These are phyloP conservation scores for Fonsecaea multimorphosa DNA, from an alignment of 2,329 filamentous ascomycete genomes.

Conservation along the genomic window DNA sequence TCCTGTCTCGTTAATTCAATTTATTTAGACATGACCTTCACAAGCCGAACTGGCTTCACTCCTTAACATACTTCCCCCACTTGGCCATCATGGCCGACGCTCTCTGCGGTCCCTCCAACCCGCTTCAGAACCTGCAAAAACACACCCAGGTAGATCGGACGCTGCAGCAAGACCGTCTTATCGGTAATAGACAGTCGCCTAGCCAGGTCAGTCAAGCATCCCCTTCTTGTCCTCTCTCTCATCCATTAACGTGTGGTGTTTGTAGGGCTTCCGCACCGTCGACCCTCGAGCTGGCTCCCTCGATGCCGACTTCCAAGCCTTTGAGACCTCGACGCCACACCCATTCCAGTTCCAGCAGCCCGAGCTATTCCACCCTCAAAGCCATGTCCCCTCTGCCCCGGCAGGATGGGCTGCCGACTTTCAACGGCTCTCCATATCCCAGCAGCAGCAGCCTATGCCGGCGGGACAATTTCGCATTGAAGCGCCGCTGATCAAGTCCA, in stretches of 20 bases:
- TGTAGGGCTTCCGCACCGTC: constrained; percentile 67
- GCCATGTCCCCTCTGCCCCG: constrained; percentile 38
- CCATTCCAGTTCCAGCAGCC: constrained; percentile 43
- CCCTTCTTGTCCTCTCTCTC: constrained; percentile 14
- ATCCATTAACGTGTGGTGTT: not conserved
- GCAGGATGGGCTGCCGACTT: constrained; percentile 55
- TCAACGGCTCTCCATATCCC: constrained; percentile 53
- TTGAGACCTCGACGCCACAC: constrained; percentile 60
- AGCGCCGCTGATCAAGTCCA: constrained; percentile 42
- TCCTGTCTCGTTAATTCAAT: not conserved
- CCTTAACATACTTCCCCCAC: constrained; percentile 5
- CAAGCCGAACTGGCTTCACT: not conserved
- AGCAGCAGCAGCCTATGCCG: constrained; percentile 52
- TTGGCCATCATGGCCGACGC: constrained; percentile 66
- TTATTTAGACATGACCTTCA: constrained; percentile 13
- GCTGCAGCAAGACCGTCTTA: constrained; percentile 73
- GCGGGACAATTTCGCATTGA: constrained; percentile 55
- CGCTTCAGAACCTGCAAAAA: constrained; percentile 74
- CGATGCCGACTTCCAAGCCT: constrained; percentile 73
- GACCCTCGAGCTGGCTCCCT: constrained; percentile 61
- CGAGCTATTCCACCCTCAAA: constrained; percentile 39
- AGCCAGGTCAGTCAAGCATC: constrained; percentile 56
- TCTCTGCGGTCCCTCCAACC: constrained; percentile 76
- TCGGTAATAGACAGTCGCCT: constrained; percentile 57
- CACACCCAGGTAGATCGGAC: constrained; percentile 72